Conservation (phyloP, 2,329 filamentous ascomycete genomes). For the Ceratocystis papillata region DNA sequence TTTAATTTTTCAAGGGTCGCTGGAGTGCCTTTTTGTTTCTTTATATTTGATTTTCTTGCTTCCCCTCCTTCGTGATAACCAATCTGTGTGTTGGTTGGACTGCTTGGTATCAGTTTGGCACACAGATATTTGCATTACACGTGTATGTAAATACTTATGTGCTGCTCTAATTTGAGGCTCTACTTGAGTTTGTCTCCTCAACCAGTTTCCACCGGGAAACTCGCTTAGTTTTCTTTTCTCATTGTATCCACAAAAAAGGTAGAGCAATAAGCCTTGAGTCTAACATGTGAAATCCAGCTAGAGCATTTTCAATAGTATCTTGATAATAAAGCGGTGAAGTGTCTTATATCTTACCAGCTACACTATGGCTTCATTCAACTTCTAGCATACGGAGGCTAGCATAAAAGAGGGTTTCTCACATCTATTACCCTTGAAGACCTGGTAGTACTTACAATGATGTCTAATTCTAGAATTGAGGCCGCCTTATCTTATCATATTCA, state of each 20-base stretch:
- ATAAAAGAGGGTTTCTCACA: not conserved
- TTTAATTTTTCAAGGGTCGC: not conserved
- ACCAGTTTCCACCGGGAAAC: not conserved
- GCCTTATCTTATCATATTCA: constrained; percentile 7
- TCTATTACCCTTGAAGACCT: not conserved
- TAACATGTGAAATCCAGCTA: not conserved
- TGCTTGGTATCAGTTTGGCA: not conserved
- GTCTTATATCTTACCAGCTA: too few species aligned
- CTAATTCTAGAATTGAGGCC: too few species aligned
- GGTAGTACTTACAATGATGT: too few species aligned
- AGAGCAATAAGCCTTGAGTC: not conserved
- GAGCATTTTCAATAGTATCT: too few species aligned
- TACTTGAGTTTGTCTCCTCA: not conserved
- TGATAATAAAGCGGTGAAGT: too few species aligned
- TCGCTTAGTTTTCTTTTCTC: not conserved
- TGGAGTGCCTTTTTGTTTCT: not conserved
- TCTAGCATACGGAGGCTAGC: too few species aligned
- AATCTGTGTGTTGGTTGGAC: not conserved
- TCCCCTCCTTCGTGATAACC: not conserved
- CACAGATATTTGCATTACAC: not conserved
- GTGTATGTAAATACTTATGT: not conserved
- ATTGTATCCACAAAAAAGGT: not conserved
- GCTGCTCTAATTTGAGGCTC: not conserved
- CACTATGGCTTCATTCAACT: too few species aligned
- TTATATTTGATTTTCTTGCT: not conserved